Evolutionary conservation across 306 rosid genomes (phyloP).

Genomic region (Arachis stenosperma): DNA sequence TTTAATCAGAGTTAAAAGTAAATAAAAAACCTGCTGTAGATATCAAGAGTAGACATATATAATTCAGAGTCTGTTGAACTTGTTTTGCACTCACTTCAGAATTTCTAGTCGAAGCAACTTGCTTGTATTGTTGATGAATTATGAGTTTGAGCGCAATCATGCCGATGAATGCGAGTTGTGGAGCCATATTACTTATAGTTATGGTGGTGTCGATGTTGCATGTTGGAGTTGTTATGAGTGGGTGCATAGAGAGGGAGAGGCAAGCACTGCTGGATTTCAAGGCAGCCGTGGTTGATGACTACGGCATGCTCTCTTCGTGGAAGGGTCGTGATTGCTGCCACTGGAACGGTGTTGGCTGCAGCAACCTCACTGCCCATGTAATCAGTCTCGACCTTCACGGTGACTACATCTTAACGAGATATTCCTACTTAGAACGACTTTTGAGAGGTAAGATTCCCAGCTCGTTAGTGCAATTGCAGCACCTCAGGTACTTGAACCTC

Average conservation of each 20-base stretch:
- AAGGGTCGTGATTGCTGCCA: constrained; percentile 29
- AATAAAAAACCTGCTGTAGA: too few species aligned
- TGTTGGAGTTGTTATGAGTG: too few species aligned
- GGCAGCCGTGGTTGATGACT: background rate
- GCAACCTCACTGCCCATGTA: constrained; percentile 11
- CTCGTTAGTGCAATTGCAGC: background rate
- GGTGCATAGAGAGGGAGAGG: constrained; percentile 31
- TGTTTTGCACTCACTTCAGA: too few species aligned
- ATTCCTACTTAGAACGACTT: background rate
- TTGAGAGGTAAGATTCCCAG: background rate
- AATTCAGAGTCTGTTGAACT: too few species aligned
- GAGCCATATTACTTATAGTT: too few species aligned
- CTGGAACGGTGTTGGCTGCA: constrained; percentile 36
- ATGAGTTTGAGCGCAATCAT: too few species aligned
- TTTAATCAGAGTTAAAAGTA: too few species aligned
- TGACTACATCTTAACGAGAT: background rate
- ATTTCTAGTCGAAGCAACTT: too few species aligned
- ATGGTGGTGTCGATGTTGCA: too few species aligned
- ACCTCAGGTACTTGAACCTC: constrained; percentile 10
- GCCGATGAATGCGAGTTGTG: too few species aligned
- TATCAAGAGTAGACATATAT: too few species aligned
- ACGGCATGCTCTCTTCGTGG: constrained; percentile 33
- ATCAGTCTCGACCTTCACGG: background rate
- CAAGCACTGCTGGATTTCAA: constrained; percentile 34
- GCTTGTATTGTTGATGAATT: too few species aligned